Evolutionary conservation across 371 early-diverging fungal species (phyloP), one percentile per base, ranked within the genome.

Genomic region (Dichotomocladium elegans): DNA sequence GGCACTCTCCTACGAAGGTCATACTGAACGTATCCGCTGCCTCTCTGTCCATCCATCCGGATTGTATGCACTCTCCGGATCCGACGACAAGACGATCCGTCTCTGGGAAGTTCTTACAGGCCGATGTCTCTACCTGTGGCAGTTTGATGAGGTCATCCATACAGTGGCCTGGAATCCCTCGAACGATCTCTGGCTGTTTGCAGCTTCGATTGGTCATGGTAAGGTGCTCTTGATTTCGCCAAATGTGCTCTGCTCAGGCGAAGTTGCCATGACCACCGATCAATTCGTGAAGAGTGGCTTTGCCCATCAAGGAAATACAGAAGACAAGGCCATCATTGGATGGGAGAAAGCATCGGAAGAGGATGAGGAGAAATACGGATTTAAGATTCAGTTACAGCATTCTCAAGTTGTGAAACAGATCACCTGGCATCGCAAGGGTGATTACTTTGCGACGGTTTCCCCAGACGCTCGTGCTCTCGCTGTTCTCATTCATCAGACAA

Each of bases 341-440:
- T 92, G 91, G 91, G 60, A 53, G 19, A 84, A 82, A 55, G 81
- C 87, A 3, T 73, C 79, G 19, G 76, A 73, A 19, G 58, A 63
- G 7, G 80, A 82, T 47, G 69, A 80, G 41, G 61, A 57, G 28
- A 75, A 70, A 40, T 72, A 74, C 25, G 86, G 85, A 21, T 80
- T 64, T 55, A 79, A 77, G 51, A 68, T 77, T 14, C 68, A 68
- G 45, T 61, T 82, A 28, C 71, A 68, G 41, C 80, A 81, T 28
- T 60, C 59, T 47, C 72, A 88, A 65, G 64, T 68, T n/a, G 86
- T 94, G 25, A 89, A 87, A 53, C 79, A 86, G 46, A 71, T 97
- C 25, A 80, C 83, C 26, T 98, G 99, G 99, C 99, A 98, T 71
- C 82, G 91, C 50, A 92, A 90, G 69, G 99, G 99, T 56, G 96